These are phyloP conservation scores for Rubia yunnanensis DNA, from an alignment of 257 asterid species.

Conservation along the genomic window DNA sequence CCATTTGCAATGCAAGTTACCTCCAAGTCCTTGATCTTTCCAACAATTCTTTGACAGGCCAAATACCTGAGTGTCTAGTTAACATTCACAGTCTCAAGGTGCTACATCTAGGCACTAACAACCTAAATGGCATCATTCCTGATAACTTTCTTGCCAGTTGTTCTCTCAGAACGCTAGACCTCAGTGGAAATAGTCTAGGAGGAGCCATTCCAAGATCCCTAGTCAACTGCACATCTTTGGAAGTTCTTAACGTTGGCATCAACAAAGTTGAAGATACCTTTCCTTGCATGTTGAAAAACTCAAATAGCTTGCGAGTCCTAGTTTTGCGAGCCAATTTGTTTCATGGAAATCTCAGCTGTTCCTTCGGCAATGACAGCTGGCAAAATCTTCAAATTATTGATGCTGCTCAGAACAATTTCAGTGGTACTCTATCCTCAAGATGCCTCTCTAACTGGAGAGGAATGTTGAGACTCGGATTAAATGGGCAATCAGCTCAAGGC, in stretches of 20 bases:
- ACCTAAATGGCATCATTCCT: conserved; percentile 31
- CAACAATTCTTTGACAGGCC: conserved; percentile 24
- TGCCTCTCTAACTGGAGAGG: conserved; percentile 19
- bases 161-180: conserved; percentile 31
- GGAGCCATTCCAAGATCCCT: conserved; percentile 40
- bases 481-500: conserved; percentile 18
- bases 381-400: conserved; percentile 57
- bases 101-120: conserved; percentile 35
- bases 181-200: conserved; percentile 25
- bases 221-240: conserved; percentile 26
- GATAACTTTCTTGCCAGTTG: conserved; percentile 16
- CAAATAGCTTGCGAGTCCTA: conserved; percentile 37
- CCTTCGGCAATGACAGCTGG: conserved; percentile 27
- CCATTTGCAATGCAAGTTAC: conserved; percentile 24
- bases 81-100: conserved; percentile 7
- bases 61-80: conserved; percentile 31
- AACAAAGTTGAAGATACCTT: conserved; percentile 22
- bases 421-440: conserved; percentile 31
- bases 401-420: conserved; percentile 40
- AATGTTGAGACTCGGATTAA: conserved; percentile 10
- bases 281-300: conserved; percentile 19
- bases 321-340: conserved; percentile 42
- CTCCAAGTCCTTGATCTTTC: conserved; percentile 47
- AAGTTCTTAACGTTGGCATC: conserved; percentile 32
- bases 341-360: conserved; percentile 34